These are phyloP conservation scores for Stentor roeselii DNA, from an alignment of 73 alveolate species.

Conservation along the genomic window DNA sequence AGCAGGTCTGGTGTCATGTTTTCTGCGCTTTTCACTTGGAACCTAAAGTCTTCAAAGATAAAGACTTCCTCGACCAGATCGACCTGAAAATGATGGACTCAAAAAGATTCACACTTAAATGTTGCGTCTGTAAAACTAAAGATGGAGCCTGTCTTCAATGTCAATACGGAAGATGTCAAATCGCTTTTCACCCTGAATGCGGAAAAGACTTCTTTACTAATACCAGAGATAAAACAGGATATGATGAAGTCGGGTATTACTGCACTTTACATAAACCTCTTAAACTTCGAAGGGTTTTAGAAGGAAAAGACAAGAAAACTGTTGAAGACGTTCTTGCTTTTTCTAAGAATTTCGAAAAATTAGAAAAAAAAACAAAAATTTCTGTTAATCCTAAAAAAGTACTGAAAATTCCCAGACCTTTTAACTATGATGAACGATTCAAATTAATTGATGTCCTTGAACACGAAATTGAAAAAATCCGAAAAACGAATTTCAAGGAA, in stretches of 20 bases:
- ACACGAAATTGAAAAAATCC: not conserved
- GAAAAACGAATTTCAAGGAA: not conserved
- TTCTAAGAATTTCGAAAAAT: constrained; percentile 1
- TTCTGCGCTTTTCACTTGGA: constrained; percentile 16
- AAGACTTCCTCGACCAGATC: not conserved
- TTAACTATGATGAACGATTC: not conserved
- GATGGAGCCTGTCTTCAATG: constrained; percentile 64
- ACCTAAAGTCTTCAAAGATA: not conserved
- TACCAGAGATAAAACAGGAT: constrained; percentile 21
- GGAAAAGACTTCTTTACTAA: constrained; percentile 18
- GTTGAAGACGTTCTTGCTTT: not conserved
- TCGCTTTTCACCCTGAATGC: constrained; percentile 23
- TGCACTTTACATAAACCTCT: constrained; percentile 16
- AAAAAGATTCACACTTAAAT: constrained; percentile 38
- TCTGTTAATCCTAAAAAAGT: not conserved
- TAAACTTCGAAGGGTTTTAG: constrained; percentile 9
- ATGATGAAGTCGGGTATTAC: constrained; percentile 7
- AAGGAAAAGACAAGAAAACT: not conserved
- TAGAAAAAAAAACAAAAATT: not conserved
- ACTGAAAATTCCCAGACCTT: not conserved
- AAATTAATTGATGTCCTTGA: not conserved
- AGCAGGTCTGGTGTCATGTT: constrained; percentile 8
- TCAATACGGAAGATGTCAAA: constrained; percentile 31
- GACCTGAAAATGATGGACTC: constrained; percentile 38
- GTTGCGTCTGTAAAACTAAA: constrained; percentile 47